Evolutionary conservation across 164 flowering plant species (phyloP).

Genomic region (Houttuynia cordata): DNA sequence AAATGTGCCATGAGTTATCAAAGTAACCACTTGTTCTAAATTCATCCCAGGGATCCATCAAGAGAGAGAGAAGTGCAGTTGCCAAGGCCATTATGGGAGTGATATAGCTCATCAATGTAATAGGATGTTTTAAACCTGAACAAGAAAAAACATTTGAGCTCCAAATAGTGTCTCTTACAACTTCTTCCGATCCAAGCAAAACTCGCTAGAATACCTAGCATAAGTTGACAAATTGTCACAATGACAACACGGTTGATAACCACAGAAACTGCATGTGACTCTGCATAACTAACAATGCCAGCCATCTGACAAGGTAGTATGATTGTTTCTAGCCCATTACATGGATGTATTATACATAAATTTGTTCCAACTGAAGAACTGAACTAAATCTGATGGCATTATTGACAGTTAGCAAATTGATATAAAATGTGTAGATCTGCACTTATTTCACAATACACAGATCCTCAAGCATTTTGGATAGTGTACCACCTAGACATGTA

Average conservation of each 20-base stretch:
- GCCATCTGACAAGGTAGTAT: no score
- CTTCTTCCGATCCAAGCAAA: no score
- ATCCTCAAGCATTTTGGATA: background rate
- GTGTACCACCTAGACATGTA: background rate
- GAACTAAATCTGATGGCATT: background rate
- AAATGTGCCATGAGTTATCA: slow-evolving; percentile 55
- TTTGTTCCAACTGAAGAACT: background rate
- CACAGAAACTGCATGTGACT: no score
- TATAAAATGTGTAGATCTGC: background rate
- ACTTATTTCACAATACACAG: background rate
- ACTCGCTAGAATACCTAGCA: no score
- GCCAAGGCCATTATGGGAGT: slow-evolving; percentile 86
- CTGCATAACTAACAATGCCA: no score
- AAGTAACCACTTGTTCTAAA: slow-evolving; percentile 55
- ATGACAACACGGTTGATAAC: no score
- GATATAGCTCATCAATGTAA: slow-evolving; percentile 89
- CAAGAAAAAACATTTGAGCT: background rate
- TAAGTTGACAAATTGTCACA: no score
- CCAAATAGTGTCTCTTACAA: no score
- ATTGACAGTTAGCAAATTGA: no score
- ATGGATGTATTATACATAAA: no score
- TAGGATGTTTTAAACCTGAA: slow-evolving; percentile 84
- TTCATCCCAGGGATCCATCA: slow-evolving; percentile 84
- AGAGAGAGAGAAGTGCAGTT: slow-evolving; percentile 70
- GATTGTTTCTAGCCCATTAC: no score